Evolutionary conservation across 1,284 basidiomycete genomes (phyloP), one percentile per base, ranked within the genome.

Genomic region (Cerioporus squamosus): DNA sequence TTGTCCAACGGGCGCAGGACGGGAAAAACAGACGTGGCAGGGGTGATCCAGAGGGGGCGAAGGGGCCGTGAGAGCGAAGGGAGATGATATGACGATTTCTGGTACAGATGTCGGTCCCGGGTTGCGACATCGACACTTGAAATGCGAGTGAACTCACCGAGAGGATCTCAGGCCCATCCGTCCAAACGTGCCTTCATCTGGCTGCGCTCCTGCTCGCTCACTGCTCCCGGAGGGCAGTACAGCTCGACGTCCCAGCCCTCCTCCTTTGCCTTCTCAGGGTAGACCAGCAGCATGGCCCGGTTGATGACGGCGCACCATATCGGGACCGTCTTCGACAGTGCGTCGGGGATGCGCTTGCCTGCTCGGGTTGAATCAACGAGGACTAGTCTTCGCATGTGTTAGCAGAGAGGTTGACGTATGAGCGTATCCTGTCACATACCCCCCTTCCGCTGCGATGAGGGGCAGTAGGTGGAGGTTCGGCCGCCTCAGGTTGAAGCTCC

Each of bases 231-330:
- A 4, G 90, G 84, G 0, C 90, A 93, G 66, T 87, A 87, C 3
- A 95, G 76, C 1, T 70, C 66, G 0, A 65, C 72, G 58, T 88
- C 79, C 86, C 86, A 89, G 3, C 68, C 53, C 1, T 56, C 59
- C n/a, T 63, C 59, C n/a, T 63, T 61, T 59, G 64, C 61, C 15
- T 62, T 62, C 61, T 65, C 62, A 8, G 68, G 57, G 24, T 67
- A 62, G 5, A 42, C 17, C 3, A 51, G 48, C 2, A 54, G 56
- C 29, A 90, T 66, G 0, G 94, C 93, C 8, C 85, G 80, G 68
- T 98, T 98, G 64, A 98, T 79, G 2, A 97, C 94, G 2, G 93
- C 81, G 72, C 97, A 98, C 97, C 97, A 99, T 46, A 96, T 93
- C 0, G 97, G 95, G 0, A 98, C 83, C 0, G 97, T 98, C 73